phyloP scores from a whole-genome alignment of 2,329 filamentous ascomycete species.

The Talaromyces atroroseus region DNA sequence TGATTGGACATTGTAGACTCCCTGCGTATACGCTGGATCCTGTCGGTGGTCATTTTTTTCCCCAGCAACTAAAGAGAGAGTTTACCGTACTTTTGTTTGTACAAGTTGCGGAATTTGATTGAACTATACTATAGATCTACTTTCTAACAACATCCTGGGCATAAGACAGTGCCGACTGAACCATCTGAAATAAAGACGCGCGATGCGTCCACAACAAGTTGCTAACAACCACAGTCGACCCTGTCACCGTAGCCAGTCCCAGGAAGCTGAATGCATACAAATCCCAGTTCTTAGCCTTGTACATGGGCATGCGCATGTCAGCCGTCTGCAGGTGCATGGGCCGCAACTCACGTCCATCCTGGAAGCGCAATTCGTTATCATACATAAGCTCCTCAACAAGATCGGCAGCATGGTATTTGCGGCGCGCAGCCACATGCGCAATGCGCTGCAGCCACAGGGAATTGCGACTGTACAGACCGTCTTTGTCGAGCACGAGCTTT shows the following conservation, averaged over 20 bases:
- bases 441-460: constrained; percentile 36
- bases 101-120: no score
- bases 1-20: no score
- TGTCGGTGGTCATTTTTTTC: background rate
- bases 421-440: constrained; percentile 30
- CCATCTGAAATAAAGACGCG: background rate
- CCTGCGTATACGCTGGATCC: no score
- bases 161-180: background rate
- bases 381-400: constrained; percentile 41
- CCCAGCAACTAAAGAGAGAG: no score
- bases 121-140: no score
- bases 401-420: constrained; percentile 37
- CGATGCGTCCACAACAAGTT: constrained; percentile 10
- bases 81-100: no score
- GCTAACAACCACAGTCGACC: constrained; percentile 3
- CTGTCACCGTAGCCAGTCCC: constrained; percentile 3
- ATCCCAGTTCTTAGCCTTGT: constrained; percentile 39
- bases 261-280: constrained; percentile 18
- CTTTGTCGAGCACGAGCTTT: constrained; percentile 24
- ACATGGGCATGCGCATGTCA: constrained; percentile 38
- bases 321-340: constrained; percentile 44
- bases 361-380: constrained; percentile 25
- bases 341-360: constrained; percentile 16
- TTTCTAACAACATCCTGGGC: background rate
- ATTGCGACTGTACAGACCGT: constrained; percentile 29